These are phyloP conservation scores for Sugiyamaella floridensis DNA, from an alignment of 805 yeast species.

Conservation along the genomic window DNA sequence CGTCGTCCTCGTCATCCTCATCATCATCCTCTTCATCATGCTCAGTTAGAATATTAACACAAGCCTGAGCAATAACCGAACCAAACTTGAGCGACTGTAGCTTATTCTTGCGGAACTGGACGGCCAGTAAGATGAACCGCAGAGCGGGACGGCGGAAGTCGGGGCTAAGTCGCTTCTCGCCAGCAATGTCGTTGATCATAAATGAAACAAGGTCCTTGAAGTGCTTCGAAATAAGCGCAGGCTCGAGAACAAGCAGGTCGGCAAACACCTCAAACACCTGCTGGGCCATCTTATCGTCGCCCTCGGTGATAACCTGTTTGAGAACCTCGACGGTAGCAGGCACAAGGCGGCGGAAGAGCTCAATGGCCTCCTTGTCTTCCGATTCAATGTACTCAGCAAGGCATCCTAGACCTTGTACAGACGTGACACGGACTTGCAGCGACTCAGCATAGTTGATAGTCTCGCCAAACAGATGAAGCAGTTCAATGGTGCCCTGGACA, in stretches of 20 bases:
- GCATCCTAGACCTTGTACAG: slow-evolving; percentile 72
- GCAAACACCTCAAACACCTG: slow-evolving; percentile 79
- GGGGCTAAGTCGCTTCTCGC: slow-evolving; percentile 58
- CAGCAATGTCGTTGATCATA: slow-evolving; percentile 62
- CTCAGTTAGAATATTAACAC: slow-evolving; percentile 72
- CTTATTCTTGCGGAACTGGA: slow-evolving; percentile 74
- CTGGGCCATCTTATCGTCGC: slow-evolving; percentile 66
- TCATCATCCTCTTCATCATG: slow-evolving; percentile 69
- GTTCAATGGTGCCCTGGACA: slow-evolving; percentile 58
- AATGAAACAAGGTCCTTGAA: slow-evolving; percentile 62
- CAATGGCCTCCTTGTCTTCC: slow-evolving; percentile 41
- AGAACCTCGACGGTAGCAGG: slow-evolving; percentile 79
- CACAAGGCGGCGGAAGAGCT: slow-evolving; percentile 54
- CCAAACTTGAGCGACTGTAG: slow-evolving; percentile 77
- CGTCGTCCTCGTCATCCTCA: slow-evolving; percentile 91
- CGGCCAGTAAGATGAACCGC: slow-evolving; percentile 73
- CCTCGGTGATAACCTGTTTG: slow-evolving; percentile 60
- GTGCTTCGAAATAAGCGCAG: slow-evolving; percentile 70
- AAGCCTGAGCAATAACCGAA: slow-evolving; percentile 65
- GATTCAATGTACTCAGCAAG: slow-evolving; percentile 44
- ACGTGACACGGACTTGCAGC: slow-evolving; percentile 68
- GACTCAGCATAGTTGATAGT: slow-evolving; percentile 59
- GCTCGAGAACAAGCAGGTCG: slow-evolving; percentile 67
- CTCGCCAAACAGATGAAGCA: slow-evolving; percentile 61
- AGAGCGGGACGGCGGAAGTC: slow-evolving; percentile 79